Evolutionary conservation across 805 yeast genomes (phyloP), one percentile per base, ranked within the genome.

Genomic region (Candida khao-thaluensis): DNA sequence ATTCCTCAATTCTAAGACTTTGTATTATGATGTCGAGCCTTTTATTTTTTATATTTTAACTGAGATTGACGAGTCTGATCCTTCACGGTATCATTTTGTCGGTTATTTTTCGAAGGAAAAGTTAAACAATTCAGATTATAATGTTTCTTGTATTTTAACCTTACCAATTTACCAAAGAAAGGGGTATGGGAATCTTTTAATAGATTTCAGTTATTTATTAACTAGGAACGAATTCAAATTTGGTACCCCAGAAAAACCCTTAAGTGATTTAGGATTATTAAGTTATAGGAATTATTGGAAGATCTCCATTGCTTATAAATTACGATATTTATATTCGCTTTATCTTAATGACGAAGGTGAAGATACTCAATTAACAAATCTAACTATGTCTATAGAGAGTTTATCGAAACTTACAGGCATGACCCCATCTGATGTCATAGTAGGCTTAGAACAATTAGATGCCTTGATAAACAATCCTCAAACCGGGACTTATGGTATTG

Each of bases 231-330:
- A 91, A 56, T 79, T 74, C 50, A 82, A 81, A 46, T 74, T 75
- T 40, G 99, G 98, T 0, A 85, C 97, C 0, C 99, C 99, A 0
- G 99, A 93, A 53, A 91, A 90, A 54, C 99, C 99, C 0, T 69
- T 91, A 41, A 82, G 93, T 49, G 90, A 85, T 47, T 64, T 91
- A 39, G 99, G 99, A 0, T 64, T 89, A 36, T 60, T 85, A 21
- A 85, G 96, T 44, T 93, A 91, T 59, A 67, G 95, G 45, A 85
- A 80, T 50, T 91, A 85, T 59, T 93, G 98, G 98, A 82, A 76
- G 49, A 63, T 78, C 1, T 69, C 82, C 3, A 64, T 88, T 17
- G 73, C 93, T 7, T 70, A 62, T 29, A 69, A 66, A 30, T 60
- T 84, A 15, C 47, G 45, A 21, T 41, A 39, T 17, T 38, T 69